Base-by-base conservation (phyloP, 2,329 filamentous ascomycete species). In the Arthrobotrys entomopaga region DNA sequence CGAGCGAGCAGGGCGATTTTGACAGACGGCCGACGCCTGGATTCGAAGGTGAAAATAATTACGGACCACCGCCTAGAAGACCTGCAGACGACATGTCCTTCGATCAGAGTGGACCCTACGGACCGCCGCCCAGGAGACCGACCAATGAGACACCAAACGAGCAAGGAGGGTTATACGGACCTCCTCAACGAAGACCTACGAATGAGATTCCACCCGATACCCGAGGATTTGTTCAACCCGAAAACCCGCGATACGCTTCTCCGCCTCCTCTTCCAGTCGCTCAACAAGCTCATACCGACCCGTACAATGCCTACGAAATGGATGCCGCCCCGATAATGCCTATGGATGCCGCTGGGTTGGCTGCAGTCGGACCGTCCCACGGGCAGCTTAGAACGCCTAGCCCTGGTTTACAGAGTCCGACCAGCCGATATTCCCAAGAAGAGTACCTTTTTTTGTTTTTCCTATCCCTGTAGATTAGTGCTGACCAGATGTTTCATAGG, bases 391-490 rank as follows among this genome's bases (percentile, higher is more conserved):
- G 71, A 42, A 65, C 71, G 5, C 71, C 71, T 15, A 75, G 71
- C 59, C 71, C 71, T 16, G 65, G 40, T 26, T 26, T 75, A 10
- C 58, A 65, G 38, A 75, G 71, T 43, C 71, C 71, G n/a, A 46
- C 65, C 22, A 75, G 71, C 57, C 54, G 54, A 57, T 75, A 75
- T 70, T 75, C 71, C 3, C 70, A 74, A 58, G 71, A 75, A 42
- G 71, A 75, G 71, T 75, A 61, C 4, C 65, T 75, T 52, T 26
- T 46, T 8, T 20, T 46, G 8, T 4, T 22, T n/a, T 19, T 7
- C 40, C 11, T 19, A 15, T 57, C 38, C 24, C 11, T 49, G 5
- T 10, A 7, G 24, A 43, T 34, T 40, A 11, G 3, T 60, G 29
- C 43, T 70, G 69, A 70, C 19, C 8, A 40, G 48, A 46, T 46